A percentile compares a stretch with the other conserved stretches of the same genome.
Evolutionary conservation across 2,329 filamentous ascomycete genomes (phyloP).

Genomic region (Cladorrhinum sp.): DNA sequence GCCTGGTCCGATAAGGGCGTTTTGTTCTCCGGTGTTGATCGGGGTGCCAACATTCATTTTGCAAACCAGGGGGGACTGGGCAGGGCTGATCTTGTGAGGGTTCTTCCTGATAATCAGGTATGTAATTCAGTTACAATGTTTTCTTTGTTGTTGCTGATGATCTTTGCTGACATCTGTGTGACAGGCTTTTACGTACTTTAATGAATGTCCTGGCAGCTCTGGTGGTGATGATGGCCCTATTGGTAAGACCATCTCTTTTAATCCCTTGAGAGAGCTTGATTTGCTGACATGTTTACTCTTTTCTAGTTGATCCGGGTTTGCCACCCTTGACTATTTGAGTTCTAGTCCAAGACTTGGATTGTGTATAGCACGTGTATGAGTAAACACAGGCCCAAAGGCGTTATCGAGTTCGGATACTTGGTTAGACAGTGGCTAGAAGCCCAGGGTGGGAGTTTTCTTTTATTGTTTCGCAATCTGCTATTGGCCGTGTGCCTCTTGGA

Average conservation of each 20-base stretch:
- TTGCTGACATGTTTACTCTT: neutral
- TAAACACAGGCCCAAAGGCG: too few relatives aligned
- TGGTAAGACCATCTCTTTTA: neutral
- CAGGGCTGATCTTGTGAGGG: slow-evolving; percentile 9
- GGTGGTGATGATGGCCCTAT: slow-evolving; percentile 13
- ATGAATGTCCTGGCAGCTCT: slow-evolving; percentile 10
- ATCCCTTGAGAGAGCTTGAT: neutral
- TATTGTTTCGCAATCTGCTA: too few relatives aligned
- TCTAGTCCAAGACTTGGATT: too few relatives aligned
- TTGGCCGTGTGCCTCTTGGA: too few relatives aligned
- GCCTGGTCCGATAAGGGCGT: slow-evolving; percentile 12
- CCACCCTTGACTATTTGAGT: neutral
- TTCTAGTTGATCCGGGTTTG: neutral
- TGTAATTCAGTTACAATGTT: neutral
- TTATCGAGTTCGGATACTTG: too few relatives aligned
- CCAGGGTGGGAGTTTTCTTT: too few relatives aligned
- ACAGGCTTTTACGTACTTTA: slow-evolving; percentile 14
- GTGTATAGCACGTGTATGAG: too few relatives aligned
- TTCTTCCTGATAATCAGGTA: slow-evolving; percentile 4
- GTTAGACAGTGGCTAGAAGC: too few relatives aligned
- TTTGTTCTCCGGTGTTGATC: slow-evolving; percentile 6
- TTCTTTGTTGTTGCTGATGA: neutral
- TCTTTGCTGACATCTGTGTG: neutral
- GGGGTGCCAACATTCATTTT: slow-evolving; percentile 14
- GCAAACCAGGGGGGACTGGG: slow-evolving; percentile 12